Percentiles rank a stretch among this genome's conserved stretches.
Evolutionary conservation across 78 protist species (phyloP).

Genomic region (Neovahlkampfia damariscottae): DNA sequence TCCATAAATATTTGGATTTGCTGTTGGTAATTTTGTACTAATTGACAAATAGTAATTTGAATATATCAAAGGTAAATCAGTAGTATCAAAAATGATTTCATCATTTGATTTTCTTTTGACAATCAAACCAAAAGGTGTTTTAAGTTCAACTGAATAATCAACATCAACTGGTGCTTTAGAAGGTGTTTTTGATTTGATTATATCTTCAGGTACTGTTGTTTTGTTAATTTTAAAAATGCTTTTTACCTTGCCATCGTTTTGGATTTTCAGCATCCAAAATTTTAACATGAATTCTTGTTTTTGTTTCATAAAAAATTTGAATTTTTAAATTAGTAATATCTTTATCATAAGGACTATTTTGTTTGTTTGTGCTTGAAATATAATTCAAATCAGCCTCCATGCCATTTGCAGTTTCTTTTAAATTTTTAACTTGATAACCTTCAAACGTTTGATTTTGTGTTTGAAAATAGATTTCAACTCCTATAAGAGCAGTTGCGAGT

Average conservation of each 20-base stretch:
- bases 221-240: too few relatives aligned
- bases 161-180: too few relatives aligned
- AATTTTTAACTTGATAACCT: too few relatives aligned
- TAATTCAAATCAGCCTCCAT: too few relatives aligned
- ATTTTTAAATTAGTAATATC: not conserved
- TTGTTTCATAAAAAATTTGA: not conserved
- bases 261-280: not conserved
- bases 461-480: too few relatives aligned
- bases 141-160: not conserved
- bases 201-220: too few relatives aligned
- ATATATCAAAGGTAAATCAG: not conserved
- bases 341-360: not conserved
- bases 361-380: too few relatives aligned
- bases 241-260: not conserved
- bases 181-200: too few relatives aligned
- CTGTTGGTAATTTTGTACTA: not conserved
- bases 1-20: slow-evolving; percentile 21
- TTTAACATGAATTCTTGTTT: not conserved
- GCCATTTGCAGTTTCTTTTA: too few relatives aligned
- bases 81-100: not conserved
- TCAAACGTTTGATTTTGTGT: too few relatives aligned
- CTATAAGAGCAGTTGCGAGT: too few relatives aligned
- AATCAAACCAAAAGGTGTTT: not conserved
- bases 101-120: not conserved
- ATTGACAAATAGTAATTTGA: not conserved